Conservation (phyloP, 352 stramenopile species). For the Saprolegnia diclina region DNA sequence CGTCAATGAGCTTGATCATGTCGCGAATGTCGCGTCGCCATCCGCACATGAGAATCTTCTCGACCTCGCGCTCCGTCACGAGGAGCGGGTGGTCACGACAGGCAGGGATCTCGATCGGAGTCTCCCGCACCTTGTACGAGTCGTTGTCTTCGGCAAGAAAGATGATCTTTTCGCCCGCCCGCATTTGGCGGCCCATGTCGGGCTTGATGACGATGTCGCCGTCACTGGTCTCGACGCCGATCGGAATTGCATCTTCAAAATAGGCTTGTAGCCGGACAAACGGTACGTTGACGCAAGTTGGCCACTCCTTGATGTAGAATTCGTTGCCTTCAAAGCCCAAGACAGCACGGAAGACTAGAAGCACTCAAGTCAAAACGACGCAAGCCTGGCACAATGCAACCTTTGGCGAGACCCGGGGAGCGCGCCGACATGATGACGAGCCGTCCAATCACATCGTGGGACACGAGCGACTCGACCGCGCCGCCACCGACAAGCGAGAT, state of each 20-base stretch:
- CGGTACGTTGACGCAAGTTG: conserved; percentile 54
- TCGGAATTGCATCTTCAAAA: conserved; percentile 73
- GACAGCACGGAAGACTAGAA: conserved; percentile 33
- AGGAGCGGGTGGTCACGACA: background rate
- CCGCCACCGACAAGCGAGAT: conserved; percentile 73
- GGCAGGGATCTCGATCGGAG: background rate
- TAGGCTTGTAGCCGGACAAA: conserved; percentile 60
- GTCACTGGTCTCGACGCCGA: conserved; percentile 60
- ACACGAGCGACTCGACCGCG: conserved; percentile 77
- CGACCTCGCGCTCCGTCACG: conserved; percentile 26
- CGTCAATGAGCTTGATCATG: conserved; percentile 82
- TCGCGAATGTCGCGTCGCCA: conserved; percentile 86
- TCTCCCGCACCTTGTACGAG: conserved; percentile 62
- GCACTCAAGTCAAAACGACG: background rate
- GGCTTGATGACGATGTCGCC: conserved; percentile 65
- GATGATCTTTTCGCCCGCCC: conserved; percentile 66
- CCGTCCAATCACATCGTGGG: conserved; percentile 82
- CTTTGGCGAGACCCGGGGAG: conserved; percentile 65
- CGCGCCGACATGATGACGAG: conserved; percentile 82
- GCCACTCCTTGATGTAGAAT: conserved; percentile 86
- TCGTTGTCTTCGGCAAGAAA: conserved; percentile 85
- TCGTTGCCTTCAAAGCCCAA: conserved; percentile 85
- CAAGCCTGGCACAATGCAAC: conserved; percentile 34
- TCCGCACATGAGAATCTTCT: conserved; percentile 82
- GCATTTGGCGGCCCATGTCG: conserved; percentile 31